Evolutionary conservation across 225 moss, liverwort and hornwort genomes (phyloP).

Genomic region (Polytrichum formosum): DNA sequence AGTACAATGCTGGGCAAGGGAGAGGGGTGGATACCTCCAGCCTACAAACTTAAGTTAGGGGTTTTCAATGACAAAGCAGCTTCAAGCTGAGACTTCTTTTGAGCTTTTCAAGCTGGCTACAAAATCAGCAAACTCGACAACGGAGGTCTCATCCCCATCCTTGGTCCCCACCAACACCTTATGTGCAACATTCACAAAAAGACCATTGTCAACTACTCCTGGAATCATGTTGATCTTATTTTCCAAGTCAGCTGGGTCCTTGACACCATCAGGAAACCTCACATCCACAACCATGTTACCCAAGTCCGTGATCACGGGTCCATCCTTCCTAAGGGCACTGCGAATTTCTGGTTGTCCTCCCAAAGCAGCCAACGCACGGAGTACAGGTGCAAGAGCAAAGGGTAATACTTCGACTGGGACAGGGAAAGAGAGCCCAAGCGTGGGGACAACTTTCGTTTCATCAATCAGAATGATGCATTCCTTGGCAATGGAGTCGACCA

Average conservation of each 20-base stretch:
- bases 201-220: constrained; percentile 86
- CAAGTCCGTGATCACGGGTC: constrained; percentile 90
- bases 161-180: constrained; percentile 78
- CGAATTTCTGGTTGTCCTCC: constrained; percentile 92
- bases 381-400: constrained; percentile 80
- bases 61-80: neutral
- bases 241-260: constrained; percentile 66
- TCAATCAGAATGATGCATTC: constrained; percentile 80
- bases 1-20: too few relatives aligned
- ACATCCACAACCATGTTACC: constrained; percentile 97
- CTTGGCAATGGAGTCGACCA: constrained; percentile 87
- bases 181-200: constrained; percentile 73
- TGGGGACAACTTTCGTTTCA: constrained; percentile 89
- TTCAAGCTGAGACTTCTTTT: constrained; percentile 56
- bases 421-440: constrained; percentile 75
- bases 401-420: constrained; percentile 88
- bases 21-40: too few relatives aligned
- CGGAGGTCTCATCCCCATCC: constrained; percentile 75
- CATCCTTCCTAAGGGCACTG: constrained; percentile 88
- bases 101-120: constrained; percentile 73
- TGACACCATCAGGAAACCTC: constrained; percentile 80
- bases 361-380: constrained; percentile 73
- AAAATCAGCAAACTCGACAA: constrained; percentile 90
- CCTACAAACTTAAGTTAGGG: too few relatives aligned
- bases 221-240: constrained; percentile 84